Evolutionary conservation across 306 rosid genomes (phyloP), one percentile per base, ranked within the genome.

Genomic region (Astragalus glycyphyllos): DNA sequence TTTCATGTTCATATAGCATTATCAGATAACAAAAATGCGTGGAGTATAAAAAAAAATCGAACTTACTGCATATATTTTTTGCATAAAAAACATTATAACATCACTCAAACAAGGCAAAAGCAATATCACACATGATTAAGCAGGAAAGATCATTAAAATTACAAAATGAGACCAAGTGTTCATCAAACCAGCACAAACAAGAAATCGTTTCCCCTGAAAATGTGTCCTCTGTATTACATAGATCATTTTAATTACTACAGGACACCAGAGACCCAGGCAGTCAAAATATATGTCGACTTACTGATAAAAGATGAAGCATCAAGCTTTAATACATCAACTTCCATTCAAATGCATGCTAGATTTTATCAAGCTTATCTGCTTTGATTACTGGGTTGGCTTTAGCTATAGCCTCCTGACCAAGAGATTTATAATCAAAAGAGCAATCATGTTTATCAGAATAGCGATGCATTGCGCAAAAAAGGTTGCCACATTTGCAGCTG

Each of bases 331-430:
- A 69, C 69, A 78, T 68, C 67, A 35, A 60, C 47, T 77, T 69
- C 63, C 75, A 31, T 62, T 69, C 64, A 68, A 12, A 16, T 4
- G 64, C 74, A 70, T n/a, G 51, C 86, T 85, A 90, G 68, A 90
- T 85, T 71, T 90, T 90, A 60, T 90, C 96, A 41, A 90, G 86
- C 78, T 90, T 90, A 47, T 86, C 91, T 42, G 91, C 94, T 88
- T 84, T 90, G 60, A 87, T 80, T 6, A 87, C 72, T 35, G 94
- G 96, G 68, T 90, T 90, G 82, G 93, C 91, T 77, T 87, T 88
- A 4, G 94, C 93, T 76, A 87, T 87, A 63, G 87, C 93, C 26
- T 82, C 83, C 65, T 73, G 91, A 57, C 80, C 96, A 65, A 80
- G 79, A 58, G 82, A 66, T 56, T 74, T 75, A 60, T 87, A 86